Conservation (phyloP, 1,284 basidiomycete species). For the Fomes fomentarius region DNA sequence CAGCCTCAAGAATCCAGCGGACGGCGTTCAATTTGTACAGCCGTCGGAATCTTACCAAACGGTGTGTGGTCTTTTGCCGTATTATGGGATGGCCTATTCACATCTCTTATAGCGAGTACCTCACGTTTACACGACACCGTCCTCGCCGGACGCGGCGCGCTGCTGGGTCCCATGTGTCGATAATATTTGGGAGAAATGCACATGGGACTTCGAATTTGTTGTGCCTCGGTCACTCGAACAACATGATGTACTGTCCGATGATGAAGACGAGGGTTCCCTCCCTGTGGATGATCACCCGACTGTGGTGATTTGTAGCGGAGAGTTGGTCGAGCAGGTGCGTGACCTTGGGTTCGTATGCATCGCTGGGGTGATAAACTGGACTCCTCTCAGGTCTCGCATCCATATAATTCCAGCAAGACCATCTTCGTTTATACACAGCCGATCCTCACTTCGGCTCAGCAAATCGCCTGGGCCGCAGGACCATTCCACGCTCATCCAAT, state of each 20-base stretch:
- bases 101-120: slow-evolving; percentile 72
- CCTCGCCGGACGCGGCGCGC: slow-evolving; percentile 87
- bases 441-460: slow-evolving; percentile 90
- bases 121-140: slow-evolving; percentile 90
- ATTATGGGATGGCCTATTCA: slow-evolving; percentile 16
- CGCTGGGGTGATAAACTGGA: no score
- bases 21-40: slow-evolving; percentile 86
- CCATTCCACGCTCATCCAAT: slow-evolving; percentile 88
- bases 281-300: slow-evolving; percentile 70
- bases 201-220: slow-evolving; percentile 98
- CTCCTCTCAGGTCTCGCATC: slow-evolving; percentile 79
- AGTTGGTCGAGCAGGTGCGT: slow-evolving; percentile 90
- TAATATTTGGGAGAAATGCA: slow-evolving; percentile 94
- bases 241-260: slow-evolving; percentile 46
- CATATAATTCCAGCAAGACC: slow-evolving; percentile 91
- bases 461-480: slow-evolving; percentile 94
- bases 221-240: slow-evolving; percentile 89
- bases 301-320: slow-evolving; percentile 91
- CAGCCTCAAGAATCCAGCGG: slow-evolving; percentile 77
- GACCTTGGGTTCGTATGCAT: no score
- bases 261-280: slow-evolving; percentile 50
- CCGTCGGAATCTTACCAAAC: slow-evolving; percentile 84
- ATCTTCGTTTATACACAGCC: slow-evolving; percentile 94
- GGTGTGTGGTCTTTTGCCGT: slow-evolving; percentile 52
- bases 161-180: slow-evolving; percentile 99